Base-by-base conservation (phyloP, 177 flowering plant genomes). In the Vitis hybrid region DNA sequence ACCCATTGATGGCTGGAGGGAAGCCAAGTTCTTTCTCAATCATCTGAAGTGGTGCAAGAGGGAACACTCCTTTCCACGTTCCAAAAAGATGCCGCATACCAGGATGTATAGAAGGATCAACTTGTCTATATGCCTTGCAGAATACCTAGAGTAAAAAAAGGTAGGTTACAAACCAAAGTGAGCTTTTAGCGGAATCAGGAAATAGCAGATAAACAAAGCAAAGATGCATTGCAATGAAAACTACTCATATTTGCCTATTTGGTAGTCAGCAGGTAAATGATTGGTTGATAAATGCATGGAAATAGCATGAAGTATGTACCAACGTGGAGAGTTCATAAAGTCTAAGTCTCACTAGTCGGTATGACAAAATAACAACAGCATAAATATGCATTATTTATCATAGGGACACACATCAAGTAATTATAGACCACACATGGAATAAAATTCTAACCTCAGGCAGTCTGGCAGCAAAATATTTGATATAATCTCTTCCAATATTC, bases 31-130 rank as follows among this genome's bases (percentile, higher is more conserved):
- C 95, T 75, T 85, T 88, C 78, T 89, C 99, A 65, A 96, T 96
- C 56, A 75, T 68, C 81, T 93, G 98, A 75, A 96, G 98, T 66
- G 88, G 19, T 56, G 84, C 85, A 61, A 76, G 82, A 72, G 96
- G 97, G 64, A 96, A 96, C 17, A 96, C 95, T 70, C 91, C 92
- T 80, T 85, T 92, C 99, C 99, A 96, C 18, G 99, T 96, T 66
- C 93, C 93, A 85, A 96, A 96, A 82, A 96, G 97, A 89, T 92
- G 99, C 64, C 91, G 79, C 98, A 96, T 91, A 60, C 91, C 84
- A 66, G 81, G 21, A 82, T 89, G 95, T 23, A 82, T 76, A 59
- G 95, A 77, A 66, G 97, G 72, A 51, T 92, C 97, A 56, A 91
- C 99, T 76, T 87, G 91, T 66, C 82, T 83, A 62, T 90, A 96